Evolutionary conservation across 2,329 filamentous ascomycete species (phyloP), one percentile per base, ranked within the genome.

Genomic region (Colletotrichum costaricense): DNA sequence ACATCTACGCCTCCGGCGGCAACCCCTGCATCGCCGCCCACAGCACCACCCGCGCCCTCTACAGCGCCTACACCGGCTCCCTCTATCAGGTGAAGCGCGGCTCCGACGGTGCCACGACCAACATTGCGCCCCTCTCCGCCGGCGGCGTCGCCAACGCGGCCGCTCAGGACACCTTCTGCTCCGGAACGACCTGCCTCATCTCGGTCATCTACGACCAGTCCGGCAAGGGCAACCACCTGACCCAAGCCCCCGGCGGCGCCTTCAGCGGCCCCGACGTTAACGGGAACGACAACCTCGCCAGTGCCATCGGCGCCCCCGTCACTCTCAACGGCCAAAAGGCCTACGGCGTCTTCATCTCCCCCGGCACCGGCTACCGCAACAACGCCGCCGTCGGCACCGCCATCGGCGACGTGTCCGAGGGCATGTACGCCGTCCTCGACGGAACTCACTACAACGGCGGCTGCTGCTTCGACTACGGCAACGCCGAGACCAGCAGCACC

Each of bases 171-270:
- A 76, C 82, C 1, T 93, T 93, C 80, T 93, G 91, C 76, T 79
- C 84, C 11, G 80, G 82, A 62, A 92, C 90, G 0, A 92, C 89
- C 14, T 93, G 91, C 77, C 82, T 91, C 28, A 92, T 93, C 78
- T 87, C 86, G 0, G 85, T 89, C 76, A 91, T 92, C 66, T 93
- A 93, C 78, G 91, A 93, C 78, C 91, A 93, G 80, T 91, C 91
- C 14, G 90, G 90, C 67, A 81, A 80, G 1, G 85, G 85, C 1
- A 93, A 93, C 74, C 88, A 93, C 76, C 88, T 93, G 3, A 91
- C 87, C 0, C 90, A 90, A 75, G 91, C 91, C 2, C 88, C 89
- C 0, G 86, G 87, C 0, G 91, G 90, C 1, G 88, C 84, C 35
- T 91, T 89, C 76, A 80, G 77, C 0, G 91, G 91, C 11, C 90